phyloP scores from a whole-genome alignment of 805 yeast genomes.

The Nakazawaea molendinolei region DNA sequence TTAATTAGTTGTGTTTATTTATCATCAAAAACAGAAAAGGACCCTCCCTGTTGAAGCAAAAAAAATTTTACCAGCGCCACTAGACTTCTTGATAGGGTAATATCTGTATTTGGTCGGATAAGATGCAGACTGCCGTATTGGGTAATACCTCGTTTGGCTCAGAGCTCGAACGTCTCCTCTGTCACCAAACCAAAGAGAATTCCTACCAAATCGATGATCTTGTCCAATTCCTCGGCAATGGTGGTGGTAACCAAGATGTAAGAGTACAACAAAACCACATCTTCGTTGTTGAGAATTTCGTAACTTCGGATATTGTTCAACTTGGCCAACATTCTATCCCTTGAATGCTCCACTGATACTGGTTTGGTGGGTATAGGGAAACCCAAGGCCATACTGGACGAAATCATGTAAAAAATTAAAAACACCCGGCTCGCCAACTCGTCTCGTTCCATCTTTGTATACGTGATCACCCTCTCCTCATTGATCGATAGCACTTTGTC shows the following conservation, averaged over 20 bases:
- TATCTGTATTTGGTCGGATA: too few relatives aligned
- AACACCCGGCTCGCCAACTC: slow-evolving; percentile 72
- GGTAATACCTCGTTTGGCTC: too few relatives aligned
- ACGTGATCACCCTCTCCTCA: slow-evolving; percentile 50
- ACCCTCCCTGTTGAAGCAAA: too few relatives aligned
- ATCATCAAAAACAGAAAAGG: too few relatives aligned
- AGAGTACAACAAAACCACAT: slow-evolving; percentile 70
- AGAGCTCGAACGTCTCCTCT: slow-evolving; percentile 52
- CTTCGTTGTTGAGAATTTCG: slow-evolving; percentile 48
- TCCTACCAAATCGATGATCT: slow-evolving; percentile 46
- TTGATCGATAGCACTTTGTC: slow-evolving; percentile 46
- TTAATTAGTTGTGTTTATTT: too few relatives aligned
- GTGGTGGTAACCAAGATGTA: slow-evolving; percentile 67
- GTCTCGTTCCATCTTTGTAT: slow-evolving; percentile 48
- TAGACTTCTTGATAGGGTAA: not conserved
- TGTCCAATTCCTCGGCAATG: slow-evolving; percentile 58
- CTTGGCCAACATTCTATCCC: slow-evolving; percentile 60
- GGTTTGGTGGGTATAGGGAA: slow-evolving; percentile 74
- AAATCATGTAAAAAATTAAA: slow-evolving; percentile 68
- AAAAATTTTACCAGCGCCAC: too few relatives aligned
- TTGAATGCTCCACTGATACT: slow-evolving; percentile 71
- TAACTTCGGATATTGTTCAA: slow-evolving; percentile 48
- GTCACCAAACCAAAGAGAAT: slow-evolving; percentile 60
- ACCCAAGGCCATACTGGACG: slow-evolving; percentile 69
- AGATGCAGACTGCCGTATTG: too few relatives aligned